Percentiles rank a stretch among this genome's conserved stretches.
Conservation (phyloP, 192 early-diverging fungal genomes). For the Backusella mclennaniae region DNA sequence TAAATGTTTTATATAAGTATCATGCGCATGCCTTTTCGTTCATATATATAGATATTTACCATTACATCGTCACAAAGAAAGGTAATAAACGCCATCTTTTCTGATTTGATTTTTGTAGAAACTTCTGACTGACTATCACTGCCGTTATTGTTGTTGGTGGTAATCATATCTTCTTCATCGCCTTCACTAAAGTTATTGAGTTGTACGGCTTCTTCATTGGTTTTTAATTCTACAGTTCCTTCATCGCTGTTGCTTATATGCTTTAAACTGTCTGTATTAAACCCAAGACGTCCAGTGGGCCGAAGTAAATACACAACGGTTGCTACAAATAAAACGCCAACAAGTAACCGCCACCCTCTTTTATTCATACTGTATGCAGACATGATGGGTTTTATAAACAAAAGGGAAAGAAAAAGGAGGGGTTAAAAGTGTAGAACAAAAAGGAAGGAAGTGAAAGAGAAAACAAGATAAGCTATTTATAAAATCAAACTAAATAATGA, state of each 20-base stretch:
- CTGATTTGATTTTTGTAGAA: neutral
- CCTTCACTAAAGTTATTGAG: neutral
- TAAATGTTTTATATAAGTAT: neutral
- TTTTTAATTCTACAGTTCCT: neutral
- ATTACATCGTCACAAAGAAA: constrained; percentile 23
- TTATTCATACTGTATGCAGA: constrained; percentile 1
- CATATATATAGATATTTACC: neutral
- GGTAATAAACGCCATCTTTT: constrained; percentile 11
- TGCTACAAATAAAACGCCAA: neutral
- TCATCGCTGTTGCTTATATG: neutral
- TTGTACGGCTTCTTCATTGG: neutral
- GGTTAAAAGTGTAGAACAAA: neutral
- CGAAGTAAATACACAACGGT: neutral
- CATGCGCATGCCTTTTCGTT: neutral
- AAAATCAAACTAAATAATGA: neutral
- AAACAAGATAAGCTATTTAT: neutral
- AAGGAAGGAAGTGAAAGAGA: neutral
- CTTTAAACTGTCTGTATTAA: neutral
- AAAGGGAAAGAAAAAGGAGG: neutral
- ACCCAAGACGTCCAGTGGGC: neutral
- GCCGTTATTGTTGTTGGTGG: neutral
- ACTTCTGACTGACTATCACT: neutral
- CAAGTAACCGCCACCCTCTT: neutral
- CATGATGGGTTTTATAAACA: neutral
- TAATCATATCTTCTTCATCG: neutral